These are phyloP conservation scores for Taphrina flavorubra DNA, from an alignment of 1,139 yeast species.

Conservation along the genomic window DNA sequence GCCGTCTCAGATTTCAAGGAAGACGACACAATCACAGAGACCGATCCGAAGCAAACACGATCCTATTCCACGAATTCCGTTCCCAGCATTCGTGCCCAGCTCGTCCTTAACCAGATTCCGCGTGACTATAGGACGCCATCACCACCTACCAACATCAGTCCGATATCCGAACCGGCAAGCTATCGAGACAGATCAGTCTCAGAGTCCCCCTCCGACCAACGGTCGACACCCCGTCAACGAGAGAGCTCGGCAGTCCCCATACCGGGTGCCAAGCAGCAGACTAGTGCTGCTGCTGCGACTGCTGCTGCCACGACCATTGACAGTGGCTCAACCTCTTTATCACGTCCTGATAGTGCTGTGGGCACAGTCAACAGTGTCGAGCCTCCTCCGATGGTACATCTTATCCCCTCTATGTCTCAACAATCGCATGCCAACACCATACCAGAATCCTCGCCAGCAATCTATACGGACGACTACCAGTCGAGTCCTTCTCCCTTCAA, in stretches of 20 bases:
- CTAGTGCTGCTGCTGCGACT: not conserved
- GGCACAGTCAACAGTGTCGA: slow-evolving; percentile 11
- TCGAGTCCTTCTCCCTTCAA: slow-evolving; percentile 35
- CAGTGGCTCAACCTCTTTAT: slow-evolving; percentile 4
- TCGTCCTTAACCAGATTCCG: slow-evolving; percentile 22
- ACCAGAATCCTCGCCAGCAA: slow-evolving; percentile 34
- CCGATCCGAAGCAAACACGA: slow-evolving; percentile 20
- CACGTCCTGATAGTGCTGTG: not conserved
- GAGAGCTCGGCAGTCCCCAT: slow-evolving; percentile 31
- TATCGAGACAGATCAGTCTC: not conserved
- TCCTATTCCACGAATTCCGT: slow-evolving; percentile 24
- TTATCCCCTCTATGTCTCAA: slow-evolving; percentile 23
- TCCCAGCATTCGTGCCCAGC: slow-evolving; percentile 3
- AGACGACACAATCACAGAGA: not conserved
- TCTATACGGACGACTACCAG: slow-evolving; percentile 36
- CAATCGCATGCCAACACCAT: slow-evolving; percentile 33
- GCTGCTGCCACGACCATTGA: not conserved
- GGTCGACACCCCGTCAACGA: slow-evolving; percentile 11
- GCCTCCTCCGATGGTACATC: slow-evolving; percentile 33
- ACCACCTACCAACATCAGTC: slow-evolving; percentile 28
- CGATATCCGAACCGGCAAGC: slow-evolving; percentile 25
- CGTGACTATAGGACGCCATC: slow-evolving; percentile 35
- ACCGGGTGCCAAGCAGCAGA: slow-evolving; percentile 20
- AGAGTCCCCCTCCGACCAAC: slow-evolving; percentile 2
- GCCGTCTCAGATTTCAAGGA: slow-evolving; percentile 6